phyloP scores from a whole-genome alignment of 2,329 filamentous ascomycete genomes.

The Uncinocarpus reesii region DNA sequence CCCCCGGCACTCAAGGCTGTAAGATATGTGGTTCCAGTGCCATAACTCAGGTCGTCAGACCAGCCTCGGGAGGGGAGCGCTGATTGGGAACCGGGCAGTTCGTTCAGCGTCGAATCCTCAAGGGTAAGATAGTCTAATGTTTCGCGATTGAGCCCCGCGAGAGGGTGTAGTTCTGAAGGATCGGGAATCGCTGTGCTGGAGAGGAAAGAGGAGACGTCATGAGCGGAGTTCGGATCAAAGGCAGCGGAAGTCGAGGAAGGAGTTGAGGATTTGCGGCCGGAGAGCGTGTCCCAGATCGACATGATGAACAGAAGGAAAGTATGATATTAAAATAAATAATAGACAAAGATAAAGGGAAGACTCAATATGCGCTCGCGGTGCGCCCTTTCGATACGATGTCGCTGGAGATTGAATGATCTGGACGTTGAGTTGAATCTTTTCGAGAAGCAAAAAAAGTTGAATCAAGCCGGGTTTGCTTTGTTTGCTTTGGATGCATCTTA shows the following conservation, averaged over 20 bases:
- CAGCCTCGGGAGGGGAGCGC: constrained; percentile 90
- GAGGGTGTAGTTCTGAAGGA: constrained; percentile 78
- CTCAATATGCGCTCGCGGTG: background rate
- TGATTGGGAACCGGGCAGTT: constrained; percentile 75
- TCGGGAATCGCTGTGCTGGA: constrained; percentile 68
- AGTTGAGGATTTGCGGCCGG: constrained; percentile 48
- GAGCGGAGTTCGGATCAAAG: constrained; percentile 62
- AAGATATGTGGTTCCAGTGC: constrained; percentile 88
- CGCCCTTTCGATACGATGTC: background rate
- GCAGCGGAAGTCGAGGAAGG: constrained; percentile 43
- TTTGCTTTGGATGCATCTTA: background rate
- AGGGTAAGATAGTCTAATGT: constrained; percentile 89
- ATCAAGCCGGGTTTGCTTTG: constrained; percentile 1
- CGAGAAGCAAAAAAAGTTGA: constrained; percentile 6
- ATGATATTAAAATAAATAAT: constrained; percentile 18
- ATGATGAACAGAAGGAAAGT: constrained; percentile 28
- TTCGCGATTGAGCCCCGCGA: constrained; percentile 85
- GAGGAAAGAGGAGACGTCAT: constrained; percentile 81
- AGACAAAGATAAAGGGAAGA: constrained; percentile 12
- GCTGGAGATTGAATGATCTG: background rate
- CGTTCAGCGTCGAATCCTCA: constrained; percentile 80
- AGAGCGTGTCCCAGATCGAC: constrained; percentile 52
- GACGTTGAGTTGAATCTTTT: background rate
- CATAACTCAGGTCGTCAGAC: constrained; percentile 97
- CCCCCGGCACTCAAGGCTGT: constrained; percentile 77